Base-by-base conservation (phyloP, 768 basidiomycete species). In the Suillus bovinus region DNA sequence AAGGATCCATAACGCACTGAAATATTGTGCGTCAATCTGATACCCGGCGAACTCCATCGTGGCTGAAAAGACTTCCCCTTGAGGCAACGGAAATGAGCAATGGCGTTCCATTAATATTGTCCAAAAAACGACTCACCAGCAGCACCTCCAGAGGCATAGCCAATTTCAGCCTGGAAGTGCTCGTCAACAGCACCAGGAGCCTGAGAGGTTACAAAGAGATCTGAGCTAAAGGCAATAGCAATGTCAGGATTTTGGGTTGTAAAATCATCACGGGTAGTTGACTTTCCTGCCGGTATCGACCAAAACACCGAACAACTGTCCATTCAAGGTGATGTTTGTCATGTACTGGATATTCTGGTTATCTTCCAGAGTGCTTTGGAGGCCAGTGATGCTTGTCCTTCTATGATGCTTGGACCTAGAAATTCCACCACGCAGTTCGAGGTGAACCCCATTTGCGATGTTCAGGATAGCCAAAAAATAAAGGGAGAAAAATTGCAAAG, bases 201-300 rank as follows among this genome's bases (percentile, higher is more conserved):
- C 58, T 62, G 62, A 34, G 80, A 78, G 11, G 82, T 80, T 6
- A 89, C 81, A 82, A 84, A 88, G 9, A 89, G 72, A 69, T 90
- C 89, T 17, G 88, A 87, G 63, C 88, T 90, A 56, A 42, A 82
- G 22, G 41, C 20, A 14, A 27, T 33, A 27, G 1, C 70, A 46
- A 78, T 74, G 14, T 75, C 71, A 64, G 72, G 73, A 67, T 83
- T 81, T 61, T 74, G 77, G 42, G 78, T 73, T 63, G 80, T 77
- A 14, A 68, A 1, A 31, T n/a, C 41, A 47, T 36, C 22, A 24
- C 17, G 49, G 42, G 20, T 56, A 11, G 29, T 34, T 31, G 10
- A 24, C 72, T 36, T 61, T 80, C 81, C 81, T 82, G 6, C 81
- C 81, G 6, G 81, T 82, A 63, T 82, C 81, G 39, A 82, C 73